Evolutionary conservation across 768 basidiomycete genomes (phyloP).

Genomic region (Collybiopsis confluens): DNA sequence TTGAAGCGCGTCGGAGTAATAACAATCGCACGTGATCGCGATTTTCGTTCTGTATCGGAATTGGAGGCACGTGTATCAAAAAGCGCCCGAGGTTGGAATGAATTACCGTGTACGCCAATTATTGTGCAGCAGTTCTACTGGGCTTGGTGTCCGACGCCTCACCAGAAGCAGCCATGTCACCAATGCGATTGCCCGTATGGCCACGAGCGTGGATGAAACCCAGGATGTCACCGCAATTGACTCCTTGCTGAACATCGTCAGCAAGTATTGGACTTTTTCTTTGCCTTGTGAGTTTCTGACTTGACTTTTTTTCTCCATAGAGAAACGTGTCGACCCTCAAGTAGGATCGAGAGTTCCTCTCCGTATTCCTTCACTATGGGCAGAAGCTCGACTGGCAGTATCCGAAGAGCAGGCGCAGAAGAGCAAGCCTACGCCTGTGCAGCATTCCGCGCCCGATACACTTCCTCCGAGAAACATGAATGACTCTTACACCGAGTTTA

Average conservation of each 20-base stretch:
- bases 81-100: no score
- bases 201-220: slow-evolving; percentile 40
- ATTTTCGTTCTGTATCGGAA: no score
- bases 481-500: slow-evolving; percentile 66
- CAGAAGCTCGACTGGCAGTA: slow-evolving; percentile 46
- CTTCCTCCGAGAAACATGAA: slow-evolving; percentile 55
- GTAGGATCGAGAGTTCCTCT: slow-evolving; percentile 39
- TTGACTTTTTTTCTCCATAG: no score
- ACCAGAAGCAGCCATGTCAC: not conserved
- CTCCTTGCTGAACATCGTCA: slow-evolving; percentile 46
- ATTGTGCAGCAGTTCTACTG: no score
- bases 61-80: no score
- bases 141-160: no score
- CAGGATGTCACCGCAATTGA: slow-evolving; percentile 59
- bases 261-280: slow-evolving; percentile 51
- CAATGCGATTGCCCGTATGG: slow-evolving; percentile 11
- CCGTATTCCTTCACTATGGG: slow-evolving; percentile 52
- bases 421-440: slow-evolving; percentile 10
- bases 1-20: no score
- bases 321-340: slow-evolving; percentile 24
- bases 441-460: slow-evolving; percentile 14
- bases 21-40: no score
- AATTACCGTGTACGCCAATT: no score
- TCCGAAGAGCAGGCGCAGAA: slow-evolving; percentile 4
- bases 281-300: no score